Percentiles rank a stretch among this genome's conserved stretches.
Conservation (phyloP, 805 yeast genomes). For the Starmerella floris region DNA sequence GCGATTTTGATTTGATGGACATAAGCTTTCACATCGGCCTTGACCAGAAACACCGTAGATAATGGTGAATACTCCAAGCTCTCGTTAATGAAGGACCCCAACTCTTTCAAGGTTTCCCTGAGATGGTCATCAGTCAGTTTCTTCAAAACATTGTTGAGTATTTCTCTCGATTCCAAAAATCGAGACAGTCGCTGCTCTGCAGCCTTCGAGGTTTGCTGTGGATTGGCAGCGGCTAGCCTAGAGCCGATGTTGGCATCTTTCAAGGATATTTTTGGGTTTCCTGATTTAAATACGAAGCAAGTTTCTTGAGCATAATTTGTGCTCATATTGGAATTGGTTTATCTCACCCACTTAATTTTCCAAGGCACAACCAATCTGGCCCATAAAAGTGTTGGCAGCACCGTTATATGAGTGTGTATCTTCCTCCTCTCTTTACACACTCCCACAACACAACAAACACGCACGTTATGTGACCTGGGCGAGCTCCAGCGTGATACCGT, state of each 20-base stretch:
- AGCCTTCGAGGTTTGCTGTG: background rate
- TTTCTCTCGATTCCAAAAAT: constrained; percentile 6
- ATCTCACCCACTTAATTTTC: too few species aligned
- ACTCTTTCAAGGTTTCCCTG: background rate
- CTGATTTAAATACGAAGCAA: constrained; percentile 10
- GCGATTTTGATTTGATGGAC: background rate
- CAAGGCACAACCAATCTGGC: too few species aligned
- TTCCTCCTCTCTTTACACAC: background rate
- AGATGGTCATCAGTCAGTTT: background rate
- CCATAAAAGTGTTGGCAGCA: too few species aligned
- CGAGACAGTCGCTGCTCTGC: constrained; percentile 1
- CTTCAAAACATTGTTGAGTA: background rate
- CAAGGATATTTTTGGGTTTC: constrained; percentile 1
- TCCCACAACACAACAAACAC: too few species aligned
- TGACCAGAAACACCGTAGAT: constrained; percentile 3
- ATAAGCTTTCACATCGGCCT: constrained; percentile 8
- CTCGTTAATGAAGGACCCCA: constrained; percentile 1
- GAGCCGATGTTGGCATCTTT: background rate
- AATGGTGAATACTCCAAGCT: background rate
- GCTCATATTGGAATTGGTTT: too few species aligned
- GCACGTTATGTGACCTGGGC: too few species aligned
- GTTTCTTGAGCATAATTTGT: constrained; percentile 9
- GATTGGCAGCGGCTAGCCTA: constrained; percentile 2
- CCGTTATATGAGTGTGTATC: too few species aligned
- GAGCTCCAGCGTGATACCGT: too few species aligned